Base-by-base conservation (phyloP, 2,329 filamentous ascomycete species). In the Aspergillus thermomutatus region DNA sequence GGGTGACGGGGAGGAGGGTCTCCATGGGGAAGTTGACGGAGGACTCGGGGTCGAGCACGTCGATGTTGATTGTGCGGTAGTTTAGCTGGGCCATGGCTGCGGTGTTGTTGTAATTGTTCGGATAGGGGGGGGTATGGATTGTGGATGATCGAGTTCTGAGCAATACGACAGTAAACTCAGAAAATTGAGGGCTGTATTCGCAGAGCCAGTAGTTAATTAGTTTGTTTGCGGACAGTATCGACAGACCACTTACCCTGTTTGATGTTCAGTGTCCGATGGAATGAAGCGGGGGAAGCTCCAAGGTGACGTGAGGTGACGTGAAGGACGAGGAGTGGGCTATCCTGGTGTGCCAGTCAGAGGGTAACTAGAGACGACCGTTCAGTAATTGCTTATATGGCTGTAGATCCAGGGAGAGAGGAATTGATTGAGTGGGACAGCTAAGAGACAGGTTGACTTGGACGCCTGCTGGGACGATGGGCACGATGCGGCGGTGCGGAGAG, bases 1-100 rank as follows among this genome's bases (percentile, higher is more conserved):
- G 71, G 23, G 86, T 86, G 46, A 89, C 83, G 37, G 92, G 91
- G 64, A 89, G 87, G 66, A 97, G 86, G 19, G 91, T 91, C 58
- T 88, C 84, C 61, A 90, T 86, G 77, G 95, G 90, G 79, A 97
- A 97, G 84, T 97, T 97, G 76, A 86, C 80, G 64, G 90, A 85
- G 67, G 91, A 94, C 76, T 97, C 92, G 58, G 92, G 91, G 75
- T 94, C 90, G 68, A 96, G 84, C 66, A 88, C 87, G 74, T 97
- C 92, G 75, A 97, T 89, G 83, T 97, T 91, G 82, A 97, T 94
- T 64, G 91, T 96, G 75, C 92, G 90, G 79, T 84, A 87, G 73
- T 87, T 87, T 76, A 84, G 74, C 68, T 74, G 72, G 55, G 76
- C 69, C 76, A 78, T 78, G 23, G 45, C 26, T 26, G 25, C 26